phyloP scores from a whole-genome alignment of 1,139 yeast genomes.

The Blastobotrys arbuscula region DNA sequence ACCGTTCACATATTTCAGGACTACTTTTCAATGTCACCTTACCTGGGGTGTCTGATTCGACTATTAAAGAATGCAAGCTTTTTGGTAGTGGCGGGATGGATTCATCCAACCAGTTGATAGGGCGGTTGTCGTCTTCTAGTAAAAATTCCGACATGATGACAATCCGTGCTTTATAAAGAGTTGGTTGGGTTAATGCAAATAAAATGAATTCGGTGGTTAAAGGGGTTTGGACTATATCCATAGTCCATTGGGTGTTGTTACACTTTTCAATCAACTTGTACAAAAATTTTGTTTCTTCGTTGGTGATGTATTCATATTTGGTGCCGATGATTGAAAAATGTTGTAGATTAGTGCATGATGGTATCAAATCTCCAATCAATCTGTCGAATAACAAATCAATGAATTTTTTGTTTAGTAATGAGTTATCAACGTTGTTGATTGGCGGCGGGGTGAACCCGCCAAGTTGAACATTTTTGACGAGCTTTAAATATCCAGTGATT shows the following conservation, averaged over 20 bases:
- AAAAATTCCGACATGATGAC: constrained; percentile 10
- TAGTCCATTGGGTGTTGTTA: neutral
- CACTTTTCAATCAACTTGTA: neutral
- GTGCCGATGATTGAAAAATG: constrained; percentile 5
- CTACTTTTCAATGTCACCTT: neutral
- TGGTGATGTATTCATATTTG: constrained; percentile 9
- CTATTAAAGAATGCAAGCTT: neutral
- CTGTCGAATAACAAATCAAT: constrained; percentile 9
- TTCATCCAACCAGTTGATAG: constrained; percentile 8
- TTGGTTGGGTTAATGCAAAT: constrained; percentile 1
- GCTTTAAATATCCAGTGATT: constrained; percentile 2
- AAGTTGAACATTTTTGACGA: constrained; percentile 1
- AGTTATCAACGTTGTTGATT: neutral
- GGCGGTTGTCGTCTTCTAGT: neutral
- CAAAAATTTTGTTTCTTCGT: neutral
- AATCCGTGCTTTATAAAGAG: neutral
- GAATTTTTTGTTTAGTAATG: constrained; percentile 7
- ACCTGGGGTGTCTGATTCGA: constrained; percentile 10
- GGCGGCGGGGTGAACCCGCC: constrained; percentile 10
- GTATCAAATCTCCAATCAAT: constrained; percentile 2
- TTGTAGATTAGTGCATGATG: neutral
- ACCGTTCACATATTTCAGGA: neutral
- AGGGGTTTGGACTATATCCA: constrained; percentile 9
- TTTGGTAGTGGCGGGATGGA: neutral
- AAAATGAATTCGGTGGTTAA: constrained; percentile 7